A percentile compares a stretch with the other conserved stretches of the same genome.
Evolutionary conservation across 2,329 filamentous ascomycete species (phyloP).

Genomic region (Rhinocladiella mackenziei): DNA sequence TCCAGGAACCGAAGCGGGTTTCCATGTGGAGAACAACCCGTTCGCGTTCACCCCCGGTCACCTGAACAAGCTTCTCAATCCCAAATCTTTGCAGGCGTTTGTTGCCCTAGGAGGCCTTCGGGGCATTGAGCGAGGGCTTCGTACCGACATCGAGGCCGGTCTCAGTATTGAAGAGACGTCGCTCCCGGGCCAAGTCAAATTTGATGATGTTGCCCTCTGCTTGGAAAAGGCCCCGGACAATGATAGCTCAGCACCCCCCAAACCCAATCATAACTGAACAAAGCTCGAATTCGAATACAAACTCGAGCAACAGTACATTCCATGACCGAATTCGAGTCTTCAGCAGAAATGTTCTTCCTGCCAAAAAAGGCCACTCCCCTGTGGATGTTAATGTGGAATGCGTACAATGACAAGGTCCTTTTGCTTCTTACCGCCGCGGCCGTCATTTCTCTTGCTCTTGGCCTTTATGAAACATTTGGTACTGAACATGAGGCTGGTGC

Average conservation of each 20-base stretch:
- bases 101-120: constrained; percentile 68
- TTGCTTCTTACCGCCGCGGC: constrained; percentile 66
- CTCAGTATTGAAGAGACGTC: constrained; percentile 67
- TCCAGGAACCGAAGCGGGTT: constrained; percentile 67
- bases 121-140: constrained; percentile 69
- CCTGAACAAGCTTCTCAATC: constrained; percentile 71
- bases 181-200: constrained; percentile 60
- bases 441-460: constrained; percentile 65
- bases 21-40: constrained; percentile 61
- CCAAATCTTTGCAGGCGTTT: constrained; percentile 71
- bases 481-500: constrained; percentile 24
- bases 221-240: constrained; percentile 19
- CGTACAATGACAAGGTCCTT: constrained; percentile 73
- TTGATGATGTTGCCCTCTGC: constrained; percentile 56
- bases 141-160: constrained; percentile 61
- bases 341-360: constrained; percentile 62
- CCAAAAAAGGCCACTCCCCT: constrained; percentile 64
- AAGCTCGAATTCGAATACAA: too few species aligned
- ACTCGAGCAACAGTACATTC: constrained; percentile 36
- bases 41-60: constrained; percentile 73
- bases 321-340: constrained; percentile 66
- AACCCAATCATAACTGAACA: too few species aligned
- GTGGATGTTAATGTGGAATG: constrained; percentile 65
- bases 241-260: too few species aligned
- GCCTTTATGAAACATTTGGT: constrained; percentile 53